phyloP scores from a whole-genome alignment of 352 stramenopile genomes.

The Phytophthora melonis region DNA sequence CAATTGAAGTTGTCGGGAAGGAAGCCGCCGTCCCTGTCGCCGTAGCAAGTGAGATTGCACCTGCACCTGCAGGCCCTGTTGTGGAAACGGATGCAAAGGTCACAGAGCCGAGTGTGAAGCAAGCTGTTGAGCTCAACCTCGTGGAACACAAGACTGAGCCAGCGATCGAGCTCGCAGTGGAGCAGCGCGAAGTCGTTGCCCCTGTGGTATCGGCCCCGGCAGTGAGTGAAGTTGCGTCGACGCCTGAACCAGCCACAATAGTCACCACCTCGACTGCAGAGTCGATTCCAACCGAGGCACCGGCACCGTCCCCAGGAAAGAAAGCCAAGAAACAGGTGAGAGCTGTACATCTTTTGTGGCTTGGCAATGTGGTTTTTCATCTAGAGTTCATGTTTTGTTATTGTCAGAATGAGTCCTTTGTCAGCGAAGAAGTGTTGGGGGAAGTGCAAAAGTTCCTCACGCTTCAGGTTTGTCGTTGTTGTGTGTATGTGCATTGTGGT shows the following conservation, averaged over 20 bases:
- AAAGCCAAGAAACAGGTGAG: constrained; percentile 27
- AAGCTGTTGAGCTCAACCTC: not conserved
- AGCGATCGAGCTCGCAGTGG: not conserved
- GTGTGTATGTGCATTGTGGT: too few species aligned
- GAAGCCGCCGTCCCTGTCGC: not conserved
- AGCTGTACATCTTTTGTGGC: not conserved
- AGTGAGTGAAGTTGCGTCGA: not conserved
- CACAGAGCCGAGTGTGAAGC: not conserved
- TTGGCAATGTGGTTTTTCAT: not conserved
- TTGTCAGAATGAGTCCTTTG: constrained; percentile 42
- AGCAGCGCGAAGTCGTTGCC: not conserved
- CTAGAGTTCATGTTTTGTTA: not conserved
- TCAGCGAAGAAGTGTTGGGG: constrained; percentile 32
- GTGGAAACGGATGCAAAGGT: not conserved
- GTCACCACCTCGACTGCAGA: not conserved
- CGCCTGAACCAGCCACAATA: not conserved
- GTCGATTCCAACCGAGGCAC: not conserved
- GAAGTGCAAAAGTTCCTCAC: constrained; percentile 49
- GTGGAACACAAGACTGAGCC: not conserved
- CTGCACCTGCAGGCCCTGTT: not conserved
- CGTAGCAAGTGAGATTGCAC: not conserved
- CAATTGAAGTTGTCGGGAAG: constrained; percentile 13
- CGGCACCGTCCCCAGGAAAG: constrained; percentile 19
- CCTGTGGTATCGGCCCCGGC: not conserved
- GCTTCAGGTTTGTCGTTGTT: constrained; percentile 37